Conservation (phyloP, 208 protist genomes). For the Endotrypanum monterogeii region DNA sequence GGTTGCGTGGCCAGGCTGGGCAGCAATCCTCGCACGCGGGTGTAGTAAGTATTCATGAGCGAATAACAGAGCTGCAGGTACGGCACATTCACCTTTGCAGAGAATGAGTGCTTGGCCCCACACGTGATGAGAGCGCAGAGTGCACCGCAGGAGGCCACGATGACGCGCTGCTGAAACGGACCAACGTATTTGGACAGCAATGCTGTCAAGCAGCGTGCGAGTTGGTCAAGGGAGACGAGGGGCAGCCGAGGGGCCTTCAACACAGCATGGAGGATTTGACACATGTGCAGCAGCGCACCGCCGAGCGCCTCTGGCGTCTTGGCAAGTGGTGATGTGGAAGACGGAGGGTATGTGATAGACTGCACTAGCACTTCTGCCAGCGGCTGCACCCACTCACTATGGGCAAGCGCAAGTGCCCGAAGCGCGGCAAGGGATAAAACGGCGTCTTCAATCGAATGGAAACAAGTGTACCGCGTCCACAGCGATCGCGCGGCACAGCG, state of each 20-base stretch:
- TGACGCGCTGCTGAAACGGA: conserved; percentile 76
- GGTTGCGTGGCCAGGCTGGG: conserved; percentile 44
- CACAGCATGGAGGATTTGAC: conserved; percentile 45
- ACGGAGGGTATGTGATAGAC: conserved; percentile 36
- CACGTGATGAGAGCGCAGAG: conserved; percentile 79
- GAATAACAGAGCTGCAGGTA: conserved; percentile 81
- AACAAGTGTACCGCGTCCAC: conserved; percentile 60
- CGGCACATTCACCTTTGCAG: conserved; percentile 45
- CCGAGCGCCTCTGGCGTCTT: conserved; percentile 34
- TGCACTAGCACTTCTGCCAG: conserved; percentile 59
- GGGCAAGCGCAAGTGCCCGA: conserved; percentile 50
- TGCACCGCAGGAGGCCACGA: conserved; percentile 63
- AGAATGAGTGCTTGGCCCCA: conserved; percentile 44
- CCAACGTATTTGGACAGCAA: conserved; percentile 86
- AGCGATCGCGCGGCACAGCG: conserved; percentile 48
- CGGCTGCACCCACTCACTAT: conserved; percentile 60
- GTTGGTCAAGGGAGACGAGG: conserved; percentile 55
- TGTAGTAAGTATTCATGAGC: conserved; percentile 90
- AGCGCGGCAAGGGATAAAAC: conserved; percentile 57
- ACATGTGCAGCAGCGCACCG: conserved; percentile 56
- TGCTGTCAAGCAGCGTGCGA: conserved; percentile 49
- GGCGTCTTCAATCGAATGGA: conserved; percentile 43
- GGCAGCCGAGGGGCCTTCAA: conserved; percentile 51
- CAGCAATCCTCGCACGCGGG: conserved; percentile 50
- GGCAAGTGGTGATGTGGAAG: conserved; percentile 17